Evolutionary conservation across 495 filamentous ascomycete genomes (phyloP).

Genomic region (Cladorrhinum samala): DNA sequence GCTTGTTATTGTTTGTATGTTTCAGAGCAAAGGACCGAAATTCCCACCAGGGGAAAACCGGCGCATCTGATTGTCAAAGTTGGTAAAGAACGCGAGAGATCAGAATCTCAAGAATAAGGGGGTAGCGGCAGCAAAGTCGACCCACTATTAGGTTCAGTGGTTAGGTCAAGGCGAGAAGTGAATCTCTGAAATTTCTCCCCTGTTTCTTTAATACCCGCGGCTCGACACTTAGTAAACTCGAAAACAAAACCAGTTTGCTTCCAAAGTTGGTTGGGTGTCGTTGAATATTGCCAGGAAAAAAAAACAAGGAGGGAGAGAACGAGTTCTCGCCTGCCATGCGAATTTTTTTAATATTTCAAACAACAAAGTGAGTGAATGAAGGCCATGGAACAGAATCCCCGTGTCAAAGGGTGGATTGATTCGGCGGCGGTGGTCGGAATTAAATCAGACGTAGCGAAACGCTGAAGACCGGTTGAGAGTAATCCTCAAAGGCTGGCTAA

Average conservation of each 20-base stretch:
- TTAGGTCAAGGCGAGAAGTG: background rate
- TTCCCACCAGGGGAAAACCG: slow-evolving; percentile 7
- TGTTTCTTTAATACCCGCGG: background rate
- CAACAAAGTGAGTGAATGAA: slow-evolving; percentile 14
- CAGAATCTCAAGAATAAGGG: slow-evolving; percentile 10
- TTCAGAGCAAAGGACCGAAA: background rate
- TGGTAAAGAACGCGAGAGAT: slow-evolving; percentile 13
- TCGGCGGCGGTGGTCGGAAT: background rate
- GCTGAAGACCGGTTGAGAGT: background rate
- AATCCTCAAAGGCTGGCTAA: background rate
- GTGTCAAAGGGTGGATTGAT: background rate
- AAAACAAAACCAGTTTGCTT: background rate
- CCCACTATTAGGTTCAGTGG: slow-evolving; percentile 1
- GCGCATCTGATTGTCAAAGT: slow-evolving; percentile 6
- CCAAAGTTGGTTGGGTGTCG: background rate
- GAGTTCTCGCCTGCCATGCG: background rate
- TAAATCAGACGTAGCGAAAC: background rate
- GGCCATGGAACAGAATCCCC: slow-evolving; percentile 1
- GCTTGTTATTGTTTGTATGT: slow-evolving; percentile 2
- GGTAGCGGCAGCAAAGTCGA: slow-evolving; percentile 12
- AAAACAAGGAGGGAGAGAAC: background rate
- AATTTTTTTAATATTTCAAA: slow-evolving; percentile 11
- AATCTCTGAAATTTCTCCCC: background rate
- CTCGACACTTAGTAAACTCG: background rate
- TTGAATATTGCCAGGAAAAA: background rate